Evolutionary conservation across 2,329 filamentous ascomycete genomes (phyloP).

Genomic region (Beauveria sp.): DNA sequence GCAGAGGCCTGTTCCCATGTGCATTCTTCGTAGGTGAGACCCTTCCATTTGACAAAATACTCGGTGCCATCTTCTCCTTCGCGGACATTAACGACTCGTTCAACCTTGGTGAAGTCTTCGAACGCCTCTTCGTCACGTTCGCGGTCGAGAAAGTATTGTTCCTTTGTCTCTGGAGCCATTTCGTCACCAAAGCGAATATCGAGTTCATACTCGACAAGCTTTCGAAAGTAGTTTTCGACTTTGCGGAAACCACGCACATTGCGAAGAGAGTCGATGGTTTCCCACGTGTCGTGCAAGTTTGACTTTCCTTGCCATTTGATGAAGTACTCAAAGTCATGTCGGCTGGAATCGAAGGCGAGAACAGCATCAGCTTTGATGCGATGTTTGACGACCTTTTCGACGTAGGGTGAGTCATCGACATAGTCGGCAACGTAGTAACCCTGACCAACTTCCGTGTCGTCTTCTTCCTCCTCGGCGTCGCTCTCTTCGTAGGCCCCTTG

Average conservation of each 20-base stretch:
- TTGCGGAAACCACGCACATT: conserved; percentile 79
- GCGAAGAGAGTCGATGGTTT: conserved; percentile 65
- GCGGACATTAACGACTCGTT: conserved; percentile 80
- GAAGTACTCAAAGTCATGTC: conserved; percentile 79
- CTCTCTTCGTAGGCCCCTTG: conserved; percentile 59
- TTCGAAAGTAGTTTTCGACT: conserved; percentile 90
- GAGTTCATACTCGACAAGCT: conserved; percentile 72
- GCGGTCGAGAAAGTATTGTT: conserved; percentile 92
- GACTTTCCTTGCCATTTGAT: conserved; percentile 98
- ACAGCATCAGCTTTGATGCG: conserved; percentile 63
- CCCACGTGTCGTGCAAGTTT: conserved; percentile 94
- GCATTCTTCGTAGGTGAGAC: conserved; percentile 84
- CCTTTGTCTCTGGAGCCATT: conserved; percentile 73
- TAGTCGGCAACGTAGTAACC: conserved; percentile 62
- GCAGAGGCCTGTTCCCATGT: conserved; percentile 83
- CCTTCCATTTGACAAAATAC: conserved; percentile 97
- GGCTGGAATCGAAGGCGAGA: conserved; percentile 47
- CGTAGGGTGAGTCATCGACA: conserved; percentile 74
- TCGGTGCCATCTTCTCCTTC: conserved; percentile 74
- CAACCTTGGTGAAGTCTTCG: conserved; percentile 84
- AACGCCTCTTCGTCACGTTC: conserved; percentile 85
- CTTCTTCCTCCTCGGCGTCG: conserved; percentile 56
- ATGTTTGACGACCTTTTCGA: conserved; percentile 88
- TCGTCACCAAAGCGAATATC: conserved; percentile 69
- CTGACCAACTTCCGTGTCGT: conserved; percentile 47